Evolutionary conservation across 2,329 filamentous ascomycete species (phyloP).

Genomic region (Xylaria sp.): DNA sequence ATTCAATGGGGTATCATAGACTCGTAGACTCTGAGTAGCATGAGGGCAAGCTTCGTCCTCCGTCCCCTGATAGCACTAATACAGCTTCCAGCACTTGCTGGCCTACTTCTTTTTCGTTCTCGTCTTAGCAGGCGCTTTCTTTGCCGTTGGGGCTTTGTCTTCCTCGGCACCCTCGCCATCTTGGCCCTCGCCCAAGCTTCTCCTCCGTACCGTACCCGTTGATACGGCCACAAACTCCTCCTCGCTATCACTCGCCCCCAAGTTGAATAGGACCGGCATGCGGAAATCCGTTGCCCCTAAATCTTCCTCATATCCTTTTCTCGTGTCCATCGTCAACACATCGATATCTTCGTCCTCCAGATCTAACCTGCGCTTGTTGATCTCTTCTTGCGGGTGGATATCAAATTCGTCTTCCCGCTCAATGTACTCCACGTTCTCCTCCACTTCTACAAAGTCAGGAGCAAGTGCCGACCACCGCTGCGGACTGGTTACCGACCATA

Average conservation of each 20-base stretch:
- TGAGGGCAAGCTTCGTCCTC: background rate
- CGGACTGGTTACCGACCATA: slow-evolving; percentile 92
- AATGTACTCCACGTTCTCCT: slow-evolving; percentile 96
- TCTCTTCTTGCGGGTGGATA: slow-evolving; percentile 90
- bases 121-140: slow-evolving; percentile 33
- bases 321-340: slow-evolving; percentile 70
- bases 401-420: slow-evolving; percentile 97
- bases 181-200: slow-evolving; percentile 70
- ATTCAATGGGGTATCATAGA: background rate
- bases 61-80: background rate
- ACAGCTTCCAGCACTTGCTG: background rate
- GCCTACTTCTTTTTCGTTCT: slow-evolving; percentile 39
- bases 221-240: slow-evolving; percentile 71
- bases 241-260: slow-evolving; percentile 91
- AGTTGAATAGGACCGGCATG: slow-evolving; percentile 89
- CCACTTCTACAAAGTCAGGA: slow-evolving; percentile 93
- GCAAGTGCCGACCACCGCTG: slow-evolving; percentile 97
- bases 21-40: background rate
- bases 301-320: slow-evolving; percentile 55
- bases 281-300: slow-evolving; percentile 61
- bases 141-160: slow-evolving; percentile 25
- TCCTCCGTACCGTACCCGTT: slow-evolving; percentile 78
- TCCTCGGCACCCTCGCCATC: slow-evolving; percentile 51
- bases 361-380: slow-evolving; percentile 84
- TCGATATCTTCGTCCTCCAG: slow-evolving; percentile 92